These are phyloP conservation scores for Penicillium bovifimosum DNA, from an alignment of 495 filamentous ascomycete genomes.

Conservation along the genomic window DNA sequence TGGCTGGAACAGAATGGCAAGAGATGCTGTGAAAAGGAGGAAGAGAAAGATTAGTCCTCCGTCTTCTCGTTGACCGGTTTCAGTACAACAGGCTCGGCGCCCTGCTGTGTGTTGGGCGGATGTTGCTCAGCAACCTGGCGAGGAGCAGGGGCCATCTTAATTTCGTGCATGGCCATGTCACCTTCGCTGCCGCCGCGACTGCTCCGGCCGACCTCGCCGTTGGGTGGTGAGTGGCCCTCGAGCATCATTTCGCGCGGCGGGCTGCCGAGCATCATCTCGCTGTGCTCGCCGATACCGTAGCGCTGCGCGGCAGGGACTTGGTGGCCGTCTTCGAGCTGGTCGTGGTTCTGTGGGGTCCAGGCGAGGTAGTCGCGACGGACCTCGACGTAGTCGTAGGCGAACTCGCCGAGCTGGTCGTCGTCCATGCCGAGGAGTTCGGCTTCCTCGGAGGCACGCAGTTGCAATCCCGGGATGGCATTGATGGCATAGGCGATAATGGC, in stretches of 20 bases:
- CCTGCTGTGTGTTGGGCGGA: conserved; percentile 19
- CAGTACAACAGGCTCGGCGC: conserved; percentile 8
- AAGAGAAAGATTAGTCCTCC: conserved; percentile 7
- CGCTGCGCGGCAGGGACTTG: conserved; percentile 62
- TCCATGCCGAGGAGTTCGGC: conserved; percentile 99
- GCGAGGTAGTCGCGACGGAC: conserved; percentile 95
- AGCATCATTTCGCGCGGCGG: conserved; percentile 56
- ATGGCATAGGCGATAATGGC: conserved; percentile 77
- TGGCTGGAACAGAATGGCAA: conserved; percentile 2
- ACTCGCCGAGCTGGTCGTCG: conserved; percentile 97
- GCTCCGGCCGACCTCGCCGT: conserved; percentile 41
- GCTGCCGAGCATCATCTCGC: conserved; percentile 62
- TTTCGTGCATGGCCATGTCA: conserved; percentile 33
- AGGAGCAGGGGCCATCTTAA: conserved; percentile 33
- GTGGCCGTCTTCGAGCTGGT: conserved; percentile 56
- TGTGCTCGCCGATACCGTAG: conserved; percentile 78
- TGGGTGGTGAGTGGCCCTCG: conserved; percentile 53
- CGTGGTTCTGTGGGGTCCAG: conserved; percentile 82
- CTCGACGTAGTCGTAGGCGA: conserved; percentile 99
- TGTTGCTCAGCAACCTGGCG: conserved; percentile 33
- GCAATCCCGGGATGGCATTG: conserved; percentile 81
- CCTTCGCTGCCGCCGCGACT: conserved; percentile 33
- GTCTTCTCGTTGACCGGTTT: conserved; percentile 25
- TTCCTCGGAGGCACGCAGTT: conserved; percentile 88
- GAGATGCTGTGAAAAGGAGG: neutral